Evolutionary conservation across 2,329 filamentous ascomycete genomes (phyloP), one percentile per base, ranked within the genome.

Genomic region (Celoporthe dispersa): DNA sequence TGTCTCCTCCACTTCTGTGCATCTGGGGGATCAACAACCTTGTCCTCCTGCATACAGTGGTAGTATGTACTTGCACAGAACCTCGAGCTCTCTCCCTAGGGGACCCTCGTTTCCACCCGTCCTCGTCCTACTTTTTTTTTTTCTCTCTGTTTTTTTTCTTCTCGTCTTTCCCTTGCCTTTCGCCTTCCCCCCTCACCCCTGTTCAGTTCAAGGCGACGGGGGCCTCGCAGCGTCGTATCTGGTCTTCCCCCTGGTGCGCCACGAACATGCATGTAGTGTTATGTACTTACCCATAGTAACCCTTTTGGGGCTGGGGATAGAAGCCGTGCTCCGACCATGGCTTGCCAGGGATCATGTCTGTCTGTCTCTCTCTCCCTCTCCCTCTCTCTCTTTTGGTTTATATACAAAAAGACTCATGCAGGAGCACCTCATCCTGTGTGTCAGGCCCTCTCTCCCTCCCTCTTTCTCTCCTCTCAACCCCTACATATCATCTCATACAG

Each of bases 21-120:
- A 70, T 71, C 68, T 60, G n/a, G 57, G 68, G 68, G 70, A 71
- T 65, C 55, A 66, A 67, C 60, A 53, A 41, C 70, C 67, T 67
- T 68, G 64, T 67, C 59, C 70, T 48, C 44, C 44, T 48, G 44
- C 44, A 48, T 48, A 48, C 19, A 48, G n/a, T n/a, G 44, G 44
- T 48, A 44, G 14, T 44, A 48, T 48, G 19, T 48, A 48, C 44
- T 19, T 48, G 6, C 22, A 48, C 44, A 48, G 9, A 48, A 59
- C 70, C 57, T 65, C 67, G 63, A 68, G 59, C 64, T 28, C 55
- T 44, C 59, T 41, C 66, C n/a, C 67, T 41, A 61, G 64, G 28
- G 25, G 3, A 12, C 11, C 55, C 55, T 16, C 5, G 6, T 37
- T 9, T n/a, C 33, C 25, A 7, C 33, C n/a, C 22, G 2, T 39